These are phyloP conservation scores for Ogataea sp. DNA, from an alignment of 805 yeast genomes.

Conservation along the genomic window DNA sequence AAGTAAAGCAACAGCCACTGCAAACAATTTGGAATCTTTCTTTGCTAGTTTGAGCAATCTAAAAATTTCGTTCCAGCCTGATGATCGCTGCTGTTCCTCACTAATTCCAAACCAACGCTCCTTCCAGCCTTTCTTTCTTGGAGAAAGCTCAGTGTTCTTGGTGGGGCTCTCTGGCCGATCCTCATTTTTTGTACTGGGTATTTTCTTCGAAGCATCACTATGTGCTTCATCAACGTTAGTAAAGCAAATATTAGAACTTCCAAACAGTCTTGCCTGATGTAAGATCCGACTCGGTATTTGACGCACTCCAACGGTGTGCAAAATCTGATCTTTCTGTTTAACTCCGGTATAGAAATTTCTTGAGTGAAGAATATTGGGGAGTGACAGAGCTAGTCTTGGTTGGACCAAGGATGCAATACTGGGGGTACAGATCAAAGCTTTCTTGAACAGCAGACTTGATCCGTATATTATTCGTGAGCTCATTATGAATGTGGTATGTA, in stretches of 20 bases:
- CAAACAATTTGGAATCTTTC: conserved; percentile 35
- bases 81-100: conserved; percentile 23
- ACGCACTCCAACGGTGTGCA: background rate
- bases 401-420: no score
- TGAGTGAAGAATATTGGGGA: background rate
- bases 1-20: conserved; percentile 34
- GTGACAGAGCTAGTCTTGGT: background rate
- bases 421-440: background rate
- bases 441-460: background rate
- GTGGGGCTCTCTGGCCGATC: no score
- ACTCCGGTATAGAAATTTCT: no score
- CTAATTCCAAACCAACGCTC: conserved; percentile 23
- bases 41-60: conserved; percentile 35
- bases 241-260: background rate
- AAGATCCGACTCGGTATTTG: background rate
- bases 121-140: conserved; percentile 12
- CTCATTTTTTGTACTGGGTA: no score
- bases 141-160: background rate
- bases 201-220: background rate
- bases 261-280: background rate
- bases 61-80: conserved; percentile 28
- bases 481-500: background rate
- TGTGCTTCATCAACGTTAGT: background rate
- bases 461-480: background rate
- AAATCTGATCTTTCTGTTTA: no score